Percentiles rank a stretch among this genome's conserved stretches.
Conservation (phyloP, 805 yeast genomes). For the Candida ficus region DNA sequence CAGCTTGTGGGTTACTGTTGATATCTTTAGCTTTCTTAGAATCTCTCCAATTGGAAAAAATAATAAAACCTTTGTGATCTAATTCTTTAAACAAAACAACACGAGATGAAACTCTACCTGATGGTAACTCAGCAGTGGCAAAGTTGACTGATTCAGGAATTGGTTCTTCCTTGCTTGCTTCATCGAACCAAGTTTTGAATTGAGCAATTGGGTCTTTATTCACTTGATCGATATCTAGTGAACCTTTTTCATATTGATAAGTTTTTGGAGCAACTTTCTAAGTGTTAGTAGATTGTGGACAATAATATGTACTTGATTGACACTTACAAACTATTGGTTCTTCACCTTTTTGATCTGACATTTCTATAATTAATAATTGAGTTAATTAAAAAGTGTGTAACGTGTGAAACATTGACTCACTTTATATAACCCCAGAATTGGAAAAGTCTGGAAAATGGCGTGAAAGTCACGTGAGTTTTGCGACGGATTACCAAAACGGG, state of each 20-base stretch:
- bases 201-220: conserved; percentile 62
- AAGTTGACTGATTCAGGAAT: conserved; percentile 83
- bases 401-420: no score
- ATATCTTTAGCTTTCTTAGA: conserved; percentile 78
- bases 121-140: conserved; percentile 84
- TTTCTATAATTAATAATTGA: background rate
- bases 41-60: conserved; percentile 88
- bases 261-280: conserved; percentile 72
- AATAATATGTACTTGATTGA: background rate
- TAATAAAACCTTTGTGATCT: conserved; percentile 76
- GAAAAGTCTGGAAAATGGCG: no score
- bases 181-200: conserved; percentile 81
- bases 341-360: conserved; percentile 9
- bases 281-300: background rate
- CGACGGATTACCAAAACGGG: background rate
- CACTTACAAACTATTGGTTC: conserved; percentile 23
- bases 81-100: conserved; percentile 85
- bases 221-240: conserved; percentile 51
- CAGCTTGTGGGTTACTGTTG: conserved; percentile 68
- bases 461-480: no score
- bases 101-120: conserved; percentile 86
- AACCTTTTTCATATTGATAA: conserved; percentile 74
- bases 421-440: no score
- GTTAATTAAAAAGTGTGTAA: background rate
- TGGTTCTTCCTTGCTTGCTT: conserved; percentile 54